Evolutionary conservation across 768 basidiomycete genomes (phyloP).

Genomic region (Termitomyces sp.): DNA sequence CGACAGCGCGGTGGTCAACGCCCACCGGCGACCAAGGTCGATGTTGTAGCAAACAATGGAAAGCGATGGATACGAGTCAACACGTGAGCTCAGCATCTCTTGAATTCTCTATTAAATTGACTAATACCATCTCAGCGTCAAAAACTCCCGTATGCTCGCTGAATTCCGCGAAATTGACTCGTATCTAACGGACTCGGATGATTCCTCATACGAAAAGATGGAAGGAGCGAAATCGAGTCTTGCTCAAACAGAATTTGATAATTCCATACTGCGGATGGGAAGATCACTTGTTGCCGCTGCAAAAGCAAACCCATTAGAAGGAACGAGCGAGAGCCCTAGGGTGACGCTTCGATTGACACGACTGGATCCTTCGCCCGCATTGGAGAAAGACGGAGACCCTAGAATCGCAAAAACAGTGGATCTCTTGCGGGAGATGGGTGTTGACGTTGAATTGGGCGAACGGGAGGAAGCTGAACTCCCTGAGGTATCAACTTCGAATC

Average conservation of each 20-base stretch:
- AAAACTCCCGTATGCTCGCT: constrained; percentile 68
- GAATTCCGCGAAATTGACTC: constrained; percentile 87
- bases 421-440: constrained; percentile 54
- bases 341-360: constrained; percentile 70
- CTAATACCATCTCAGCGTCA: constrained; percentile 47
- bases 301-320: constrained; percentile 47
- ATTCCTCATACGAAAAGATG: constrained; percentile 51
- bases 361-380: constrained; percentile 41
- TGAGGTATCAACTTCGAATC: background rate
- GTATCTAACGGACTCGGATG: constrained; percentile 60
- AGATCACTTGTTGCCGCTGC: constrained; percentile 66
- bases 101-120: background rate
- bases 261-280: constrained; percentile 71
- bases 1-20: constrained; percentile 21
- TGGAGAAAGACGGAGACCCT: constrained; percentile 35
- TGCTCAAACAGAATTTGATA: constrained; percentile 56
- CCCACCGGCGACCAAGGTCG: constrained; percentile 61
- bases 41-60: constrained; percentile 76
- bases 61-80: constrained; percentile 81
- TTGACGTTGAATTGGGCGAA: constrained; percentile 67
- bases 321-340: constrained; percentile 34
- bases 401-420: constrained; percentile 62
- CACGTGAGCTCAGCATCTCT: constrained; percentile 53
- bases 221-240: constrained; percentile 42
- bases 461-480: constrained; percentile 27